Conservation (phyloP, 2,329 filamentous ascomycete genomes). For the Xylaria sp. region DNA sequence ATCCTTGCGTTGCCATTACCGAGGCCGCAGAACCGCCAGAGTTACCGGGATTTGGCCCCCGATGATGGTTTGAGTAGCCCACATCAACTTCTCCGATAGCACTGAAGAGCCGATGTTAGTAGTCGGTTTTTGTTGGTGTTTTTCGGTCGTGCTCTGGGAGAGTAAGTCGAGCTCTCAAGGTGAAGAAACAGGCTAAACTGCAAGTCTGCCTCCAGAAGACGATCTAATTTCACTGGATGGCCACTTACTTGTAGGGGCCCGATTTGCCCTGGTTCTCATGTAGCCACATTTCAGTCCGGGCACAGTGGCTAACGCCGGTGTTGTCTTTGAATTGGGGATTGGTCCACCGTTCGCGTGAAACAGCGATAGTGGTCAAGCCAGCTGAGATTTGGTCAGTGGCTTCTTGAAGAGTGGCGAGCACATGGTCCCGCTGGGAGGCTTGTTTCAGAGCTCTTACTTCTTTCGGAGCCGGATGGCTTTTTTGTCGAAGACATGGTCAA, state of each 20-base stretch:
- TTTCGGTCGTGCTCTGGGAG: neutral
- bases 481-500: slow-evolving; percentile 11
- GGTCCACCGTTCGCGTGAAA: slow-evolving; percentile 34
- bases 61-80: neutral
- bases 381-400: slow-evolving; percentile 1
- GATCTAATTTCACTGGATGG: neutral
- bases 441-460: neutral
- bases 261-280: slow-evolving; percentile 23
- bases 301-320: slow-evolving; percentile 1
- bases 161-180: neutral
- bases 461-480: neutral
- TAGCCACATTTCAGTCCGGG: slow-evolving; percentile 24
- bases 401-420: neutral
- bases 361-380: slow-evolving; percentile 9
- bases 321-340: slow-evolving; percentile 1
- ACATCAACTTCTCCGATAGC: slow-evolving; percentile 18
- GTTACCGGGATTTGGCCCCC: neutral
- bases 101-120: slow-evolving; percentile 7
- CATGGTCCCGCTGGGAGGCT: neutral
- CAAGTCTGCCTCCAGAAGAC: neutral
- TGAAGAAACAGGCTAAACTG: neutral
- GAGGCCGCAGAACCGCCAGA: neutral
- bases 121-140: neutral
- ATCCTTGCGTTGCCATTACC: slow-evolving; percentile 23
- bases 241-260: slow-evolving; percentile 28